phyloP scores from a whole-genome alignment of 2,329 filamentous ascomycete species.

The Albifimbria verrucaria region DNA sequence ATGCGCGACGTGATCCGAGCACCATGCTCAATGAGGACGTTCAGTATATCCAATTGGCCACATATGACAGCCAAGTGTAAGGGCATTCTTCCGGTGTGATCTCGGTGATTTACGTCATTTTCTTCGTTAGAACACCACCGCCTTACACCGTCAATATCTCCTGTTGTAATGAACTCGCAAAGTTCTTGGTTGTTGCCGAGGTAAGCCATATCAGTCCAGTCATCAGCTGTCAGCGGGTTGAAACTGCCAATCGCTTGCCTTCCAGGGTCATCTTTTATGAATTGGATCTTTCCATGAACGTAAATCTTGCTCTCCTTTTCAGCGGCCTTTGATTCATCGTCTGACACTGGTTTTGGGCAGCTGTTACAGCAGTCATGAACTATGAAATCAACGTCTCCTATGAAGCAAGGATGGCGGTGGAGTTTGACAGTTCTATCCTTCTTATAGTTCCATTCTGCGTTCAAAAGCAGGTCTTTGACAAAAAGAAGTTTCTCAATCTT shows the following conservation, averaged over 20 bases:
- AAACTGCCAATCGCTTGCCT: not conserved
- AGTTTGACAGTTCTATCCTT: not conserved
- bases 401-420: not conserved
- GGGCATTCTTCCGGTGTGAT: not conserved
- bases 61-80: not conserved
- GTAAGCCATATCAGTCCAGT: not conserved
- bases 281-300: not conserved
- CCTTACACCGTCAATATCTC: not conserved
- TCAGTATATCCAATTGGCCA: not conserved
- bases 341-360: not conserved
- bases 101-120: not conserved
- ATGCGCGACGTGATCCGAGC: not conserved
- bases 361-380: not conserved
- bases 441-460: not conserved
- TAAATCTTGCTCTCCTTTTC: not conserved
- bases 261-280: not conserved
- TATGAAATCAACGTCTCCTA: not conserved
- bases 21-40: not conserved
- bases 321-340: not conserved
- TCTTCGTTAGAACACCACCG: not conserved
- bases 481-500: not conserved
- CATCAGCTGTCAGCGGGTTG: not conserved
- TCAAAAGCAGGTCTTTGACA: not conserved
- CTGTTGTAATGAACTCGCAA: not conserved
- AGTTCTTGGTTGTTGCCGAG: not conserved